Conservation (phyloP, 306 rosid genomes). For the apple (Malus domestica) region ASM211411v1 NC_041802.1:5053501-5054000, state of each 20-base stretch:
- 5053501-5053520: constrained; percentile 81
- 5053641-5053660: constrained; percentile 62
- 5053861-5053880: constrained; percentile 73
- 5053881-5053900: constrained; percentile 97
- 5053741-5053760: constrained; percentile 97
- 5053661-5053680: constrained; percentile 90
- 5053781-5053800: constrained; percentile 97
- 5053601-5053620: constrained; percentile 77
- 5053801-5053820: constrained; percentile 86
- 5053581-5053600: constrained; percentile 81
- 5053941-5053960: constrained; percentile 68
- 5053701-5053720: constrained; percentile 96
- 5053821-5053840: constrained; percentile 96
- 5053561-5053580: constrained; percentile 91
- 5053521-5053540: constrained; percentile 80
- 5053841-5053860: constrained; percentile 86
- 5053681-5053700: constrained; percentile 94
- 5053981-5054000: constrained; percentile 36
- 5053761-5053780: constrained; percentile 81
- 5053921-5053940: constrained; percentile 90
- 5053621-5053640: constrained; percentile 80
- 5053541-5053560: constrained; percentile 92
- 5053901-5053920: constrained; percentile 79
- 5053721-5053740: constrained; percentile 91
- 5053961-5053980: constrained; percentile 60